Percentiles rank a stretch among this genome's conserved stretches.
Conservation (phyloP, 805 yeast genomes). For the Sugiyamaella smithiae region DNA sequence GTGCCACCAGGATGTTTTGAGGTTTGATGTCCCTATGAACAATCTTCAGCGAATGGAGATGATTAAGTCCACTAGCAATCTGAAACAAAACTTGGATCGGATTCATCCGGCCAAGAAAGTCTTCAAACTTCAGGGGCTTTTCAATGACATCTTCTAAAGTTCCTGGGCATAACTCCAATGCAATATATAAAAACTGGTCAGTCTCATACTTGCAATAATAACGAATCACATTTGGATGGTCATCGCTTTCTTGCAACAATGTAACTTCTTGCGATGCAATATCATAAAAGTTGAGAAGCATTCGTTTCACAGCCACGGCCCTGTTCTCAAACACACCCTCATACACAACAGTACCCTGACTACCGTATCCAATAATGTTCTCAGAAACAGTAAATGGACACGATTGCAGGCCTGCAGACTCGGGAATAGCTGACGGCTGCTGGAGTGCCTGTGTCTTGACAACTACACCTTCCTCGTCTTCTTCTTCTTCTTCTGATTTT, state of each 20-base stretch:
- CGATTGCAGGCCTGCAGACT: constrained; percentile 15
- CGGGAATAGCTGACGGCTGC: constrained; percentile 7
- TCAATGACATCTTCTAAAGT: constrained; percentile 77
- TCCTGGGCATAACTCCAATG: constrained; percentile 85
- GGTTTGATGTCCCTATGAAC: constrained; percentile 96
- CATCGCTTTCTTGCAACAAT: constrained; percentile 88
- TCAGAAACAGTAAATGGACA: constrained; percentile 50
- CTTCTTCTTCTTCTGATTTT: constrained; percentile 10
- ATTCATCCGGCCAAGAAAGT: constrained; percentile 43
- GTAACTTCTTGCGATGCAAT: constrained; percentile 90
- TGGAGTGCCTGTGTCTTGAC: neutral
- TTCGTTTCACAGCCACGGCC: constrained; percentile 93
- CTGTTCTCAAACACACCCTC: constrained; percentile 87
- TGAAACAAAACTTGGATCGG: constrained; percentile 62
- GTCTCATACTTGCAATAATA: constrained; percentile 92
- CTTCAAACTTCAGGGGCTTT: constrained; percentile 40
- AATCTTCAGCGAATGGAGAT: constrained; percentile 83
- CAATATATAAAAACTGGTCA: constrained; percentile 86
- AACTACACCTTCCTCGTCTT: constrained; percentile 6
- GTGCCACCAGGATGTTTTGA: constrained; percentile 84
- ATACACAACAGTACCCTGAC: constrained; percentile 94
- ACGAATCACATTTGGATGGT: constrained; percentile 91
- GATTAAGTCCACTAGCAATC: constrained; percentile 78
- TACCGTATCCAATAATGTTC: constrained; percentile 86
- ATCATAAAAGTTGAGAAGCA: constrained; percentile 90